These are phyloP conservation scores for Stromatinia cepivora DNA, from an alignment of 2,329 filamentous ascomycete species.

Conservation along the genomic window DNA sequence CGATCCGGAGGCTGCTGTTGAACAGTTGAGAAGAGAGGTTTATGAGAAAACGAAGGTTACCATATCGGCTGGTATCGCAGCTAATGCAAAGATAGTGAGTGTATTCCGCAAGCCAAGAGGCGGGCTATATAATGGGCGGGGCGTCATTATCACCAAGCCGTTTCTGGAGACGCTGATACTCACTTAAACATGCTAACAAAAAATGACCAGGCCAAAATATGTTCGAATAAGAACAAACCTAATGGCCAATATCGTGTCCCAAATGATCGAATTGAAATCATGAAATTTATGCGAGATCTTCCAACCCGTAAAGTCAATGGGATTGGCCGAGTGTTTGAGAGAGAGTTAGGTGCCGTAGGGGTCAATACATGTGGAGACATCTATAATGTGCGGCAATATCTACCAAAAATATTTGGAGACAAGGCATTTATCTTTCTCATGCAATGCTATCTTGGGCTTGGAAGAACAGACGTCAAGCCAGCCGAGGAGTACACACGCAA, in stretches of 20 bases:
- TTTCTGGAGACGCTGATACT: background rate
- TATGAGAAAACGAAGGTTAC: constrained; percentile 77
- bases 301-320: constrained; percentile 92
- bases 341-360: constrained; percentile 84
- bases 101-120: background rate
- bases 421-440: constrained; percentile 89
- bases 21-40: constrained; percentile 75
- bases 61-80: constrained; percentile 90
- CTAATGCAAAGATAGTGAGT: constrained; percentile 73
- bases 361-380: constrained; percentile 89
- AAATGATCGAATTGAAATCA: constrained; percentile 70
- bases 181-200: background rate
- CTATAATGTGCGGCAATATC: constrained; percentile 69
- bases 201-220: constrained; percentile 70
- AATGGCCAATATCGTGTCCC: constrained; percentile 85
- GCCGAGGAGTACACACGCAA: constrained; percentile 90
- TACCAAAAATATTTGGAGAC: constrained; percentile 81
- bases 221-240: constrained; percentile 93
- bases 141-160: background rate
- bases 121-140: background rate
- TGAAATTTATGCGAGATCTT: constrained; percentile 81
- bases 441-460: constrained; percentile 80
- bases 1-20: constrained; percentile 70
- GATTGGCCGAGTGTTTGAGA: constrained; percentile 89
- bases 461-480: constrained; percentile 80